These are phyloP conservation scores for Physcomitrium patens DNA, from an alignment of 225 moss, liverwort and hornwort genomes.

Conservation along the genomic window DNA sequence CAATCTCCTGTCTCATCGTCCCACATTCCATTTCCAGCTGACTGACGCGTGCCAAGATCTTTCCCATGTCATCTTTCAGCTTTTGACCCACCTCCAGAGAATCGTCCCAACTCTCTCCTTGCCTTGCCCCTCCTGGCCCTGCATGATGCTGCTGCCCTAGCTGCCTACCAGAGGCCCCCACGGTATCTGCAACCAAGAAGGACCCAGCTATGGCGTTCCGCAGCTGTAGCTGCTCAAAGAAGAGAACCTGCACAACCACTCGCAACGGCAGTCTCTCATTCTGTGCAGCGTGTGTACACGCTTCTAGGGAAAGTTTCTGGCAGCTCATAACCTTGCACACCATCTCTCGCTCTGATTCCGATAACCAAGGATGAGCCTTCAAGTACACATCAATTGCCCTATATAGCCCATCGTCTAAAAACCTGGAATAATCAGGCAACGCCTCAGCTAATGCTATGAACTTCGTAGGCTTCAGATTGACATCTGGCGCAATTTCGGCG, in stretches of 20 bases:
- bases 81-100: slow-evolving; percentile 47
- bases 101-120: slow-evolving; percentile 46
- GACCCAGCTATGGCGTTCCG: slow-evolving; percentile 67
- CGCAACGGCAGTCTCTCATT: slow-evolving; percentile 67
- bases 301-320: slow-evolving; percentile 72
- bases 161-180: slow-evolving; percentile 44
- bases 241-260: slow-evolving; percentile 69
- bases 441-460: slow-evolving; percentile 60
- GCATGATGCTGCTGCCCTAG: slow-evolving; percentile 26
- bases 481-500: slow-evolving; percentile 68
- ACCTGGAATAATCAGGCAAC: slow-evolving; percentile 49
- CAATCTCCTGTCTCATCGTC: slow-evolving; percentile 67
- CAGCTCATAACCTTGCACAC: slow-evolving; percentile 69
- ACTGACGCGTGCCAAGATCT: slow-evolving; percentile 54
- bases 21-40: slow-evolving; percentile 69
- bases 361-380: slow-evolving; percentile 69
- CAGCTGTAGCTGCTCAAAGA: slow-evolving; percentile 72
- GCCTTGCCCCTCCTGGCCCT: slow-evolving; percentile 34
- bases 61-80: slow-evolving; percentile 64
- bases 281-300: slow-evolving; percentile 73
- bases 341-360: slow-evolving; percentile 55
- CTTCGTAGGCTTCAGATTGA: slow-evolving; percentile 59
- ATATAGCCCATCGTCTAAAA: slow-evolving; percentile 61
- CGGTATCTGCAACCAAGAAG: slow-evolving; percentile 49
- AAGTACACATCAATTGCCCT: slow-evolving; percentile 70